Conservation (phyloP, 1,284 basidiomycete genomes). For the Leccinum fallax region DNA sequence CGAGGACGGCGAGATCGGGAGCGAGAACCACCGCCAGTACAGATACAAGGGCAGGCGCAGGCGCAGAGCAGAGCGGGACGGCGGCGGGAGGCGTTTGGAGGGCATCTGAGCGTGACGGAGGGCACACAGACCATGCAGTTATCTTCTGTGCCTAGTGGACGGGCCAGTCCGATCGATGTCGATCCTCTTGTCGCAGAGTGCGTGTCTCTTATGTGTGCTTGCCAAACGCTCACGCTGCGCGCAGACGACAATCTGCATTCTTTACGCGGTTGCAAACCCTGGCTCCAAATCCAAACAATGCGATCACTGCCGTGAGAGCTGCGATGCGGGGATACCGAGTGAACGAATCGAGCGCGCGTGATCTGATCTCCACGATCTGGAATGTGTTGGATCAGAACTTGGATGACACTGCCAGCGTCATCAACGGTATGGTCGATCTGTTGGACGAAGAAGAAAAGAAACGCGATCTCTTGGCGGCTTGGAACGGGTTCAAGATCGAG, state of each 20-base stretch:
- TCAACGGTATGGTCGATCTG: conserved; percentile 79
- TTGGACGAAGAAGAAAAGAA: conserved; percentile 89
- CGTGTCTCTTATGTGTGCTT: conserved; percentile 22
- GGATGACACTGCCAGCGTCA: conserved; percentile 76
- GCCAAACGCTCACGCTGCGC: not conserved
- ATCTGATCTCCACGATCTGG: conserved; percentile 88
- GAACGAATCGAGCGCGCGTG: conserved; percentile 80
- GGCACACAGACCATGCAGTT: conserved; percentile 25
- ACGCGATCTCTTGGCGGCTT: conserved; percentile 68
- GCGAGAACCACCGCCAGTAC: conserved; percentile 46
- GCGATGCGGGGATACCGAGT: conserved; percentile 81
- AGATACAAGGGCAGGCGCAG: conserved; percentile 36
- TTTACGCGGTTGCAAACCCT: conserved; percentile 68
- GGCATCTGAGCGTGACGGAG: conserved; percentile 56
- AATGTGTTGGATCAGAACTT: conserved; percentile 79
- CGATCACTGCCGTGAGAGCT: conserved; percentile 76
- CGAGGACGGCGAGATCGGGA: conserved; percentile 47
- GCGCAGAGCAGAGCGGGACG: conserved; percentile 41
- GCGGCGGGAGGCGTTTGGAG: conserved; percentile 66
- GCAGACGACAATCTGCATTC: conserved; percentile 71
- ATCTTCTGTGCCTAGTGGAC: conserved; percentile 38
- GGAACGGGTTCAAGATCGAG: conserved; percentile 86
- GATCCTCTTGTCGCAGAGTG: conserved; percentile 61
- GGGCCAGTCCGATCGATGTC: conserved; percentile 47
- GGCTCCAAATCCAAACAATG: conserved; percentile 71